These are phyloP conservation scores for Canavalia gladiata DNA, from an alignment of 306 rosid species.

Conservation along the genomic window DNA sequence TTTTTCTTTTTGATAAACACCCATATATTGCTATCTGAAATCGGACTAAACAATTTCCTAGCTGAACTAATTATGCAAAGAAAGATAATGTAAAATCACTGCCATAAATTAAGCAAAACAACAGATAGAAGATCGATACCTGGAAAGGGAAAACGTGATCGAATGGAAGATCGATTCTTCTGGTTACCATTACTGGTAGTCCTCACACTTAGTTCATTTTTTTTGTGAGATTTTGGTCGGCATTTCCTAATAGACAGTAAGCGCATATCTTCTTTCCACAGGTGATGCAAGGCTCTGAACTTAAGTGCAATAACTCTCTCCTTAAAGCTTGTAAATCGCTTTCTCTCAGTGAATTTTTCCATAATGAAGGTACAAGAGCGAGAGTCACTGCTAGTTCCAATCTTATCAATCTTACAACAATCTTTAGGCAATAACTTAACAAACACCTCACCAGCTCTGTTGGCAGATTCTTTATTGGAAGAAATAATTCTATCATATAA, in stretches of 20 bases:
- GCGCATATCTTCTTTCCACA: conserved; percentile 89
- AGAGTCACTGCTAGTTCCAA: conserved; percentile 45
- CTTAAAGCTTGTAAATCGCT: conserved; percentile 69
- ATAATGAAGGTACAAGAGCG: conserved; percentile 47
- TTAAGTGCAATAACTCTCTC: conserved; percentile 81
- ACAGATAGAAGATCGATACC: conserved; percentile 55
- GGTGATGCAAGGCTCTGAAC: conserved; percentile 79
- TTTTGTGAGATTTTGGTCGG: conserved; percentile 81
- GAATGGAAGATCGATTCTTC: conserved; percentile 82
- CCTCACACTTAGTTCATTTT: conserved; percentile 71
- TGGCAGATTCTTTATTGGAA: conserved; percentile 71
- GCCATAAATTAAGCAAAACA: neutral
- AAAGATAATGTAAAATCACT: conserved; percentile 17
- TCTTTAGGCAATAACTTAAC: conserved; percentile 60
- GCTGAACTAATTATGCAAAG: neutral
- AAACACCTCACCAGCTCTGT: conserved; percentile 59
- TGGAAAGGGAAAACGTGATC: conserved; percentile 74
- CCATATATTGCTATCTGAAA: neutral
- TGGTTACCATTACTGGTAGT: conserved; percentile 59
- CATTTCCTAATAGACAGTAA: conserved; percentile 67
- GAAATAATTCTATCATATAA: conserved; percentile 60
- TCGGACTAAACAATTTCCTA: neutral
- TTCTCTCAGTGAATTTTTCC: conserved; percentile 71
- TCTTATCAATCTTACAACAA: conserved; percentile 44
- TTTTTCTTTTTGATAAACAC: neutral